These are phyloP conservation scores for Meripilus lineatus DNA, from an alignment of 1,284 basidiomycete genomes.

Conservation along the genomic window DNA sequence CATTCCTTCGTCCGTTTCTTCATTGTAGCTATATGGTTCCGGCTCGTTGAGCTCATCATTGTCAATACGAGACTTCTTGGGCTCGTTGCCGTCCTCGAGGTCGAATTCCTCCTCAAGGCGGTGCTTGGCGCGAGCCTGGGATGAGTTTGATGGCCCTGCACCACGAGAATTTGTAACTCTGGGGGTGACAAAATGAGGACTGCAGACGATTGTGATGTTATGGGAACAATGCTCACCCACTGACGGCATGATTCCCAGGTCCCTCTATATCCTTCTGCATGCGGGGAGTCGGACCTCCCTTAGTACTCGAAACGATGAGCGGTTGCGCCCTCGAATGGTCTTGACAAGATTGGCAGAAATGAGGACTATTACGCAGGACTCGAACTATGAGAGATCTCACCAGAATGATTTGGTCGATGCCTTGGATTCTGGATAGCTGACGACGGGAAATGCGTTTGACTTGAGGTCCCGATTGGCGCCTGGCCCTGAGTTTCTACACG, in stretches of 20 bases:
- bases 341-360: too few species aligned
- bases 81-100: slow-evolving; percentile 32
- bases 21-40: slow-evolving; percentile 24
- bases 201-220: not conserved
- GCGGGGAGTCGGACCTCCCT: too few species aligned
- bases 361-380: too few species aligned
- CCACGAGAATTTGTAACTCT: not conserved
- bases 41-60: slow-evolving; percentile 33
- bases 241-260: too few species aligned
- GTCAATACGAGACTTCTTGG: slow-evolving; percentile 49
- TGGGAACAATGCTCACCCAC: slow-evolving; percentile 1
- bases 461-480: not conserved
- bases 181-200: not conserved
- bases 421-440: not conserved
- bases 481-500: slow-evolving; percentile 4
- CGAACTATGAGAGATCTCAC: too few species aligned
- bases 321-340: too few species aligned
- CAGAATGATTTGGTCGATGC: slow-evolving; percentile 1
- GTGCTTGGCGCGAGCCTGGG: slow-evolving; percentile 18
- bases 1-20: slow-evolving; percentile 27
- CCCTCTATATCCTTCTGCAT: too few species aligned
- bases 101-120: slow-evolving; percentile 28
- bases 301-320: too few species aligned
- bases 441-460: not conserved
- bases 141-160: not conserved